Base-by-base conservation (phyloP, 2,329 filamentous ascomycete species). In the Pseudodiploospora longispora region DNA sequence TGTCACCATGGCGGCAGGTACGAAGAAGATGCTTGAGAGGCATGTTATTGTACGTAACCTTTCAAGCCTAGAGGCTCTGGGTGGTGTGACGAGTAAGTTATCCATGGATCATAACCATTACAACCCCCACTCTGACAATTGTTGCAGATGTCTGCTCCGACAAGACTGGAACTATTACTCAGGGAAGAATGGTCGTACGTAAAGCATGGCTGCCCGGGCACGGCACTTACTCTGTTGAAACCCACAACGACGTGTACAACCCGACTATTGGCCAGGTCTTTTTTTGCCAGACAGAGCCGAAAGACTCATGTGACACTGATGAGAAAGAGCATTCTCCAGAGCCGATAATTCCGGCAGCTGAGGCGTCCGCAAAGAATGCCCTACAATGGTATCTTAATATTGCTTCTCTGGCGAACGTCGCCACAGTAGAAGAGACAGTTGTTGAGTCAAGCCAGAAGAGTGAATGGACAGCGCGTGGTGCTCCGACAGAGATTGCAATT, bases 351-450 rank as follows among this genome's bases (percentile, higher is more conserved):
- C 53, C 76, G 1, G 44, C 72, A 2, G 61, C 72, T 9, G 62
- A 71, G 34, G 72, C 39, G 3, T 4, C 35, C 3, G 10, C 8
- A 9, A 44, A 73, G 40, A 42, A 61, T 3, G 52, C 62, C 2
- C 57, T 82, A 5, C 61, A 71, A 51, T 62, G 70, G 3, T 80
- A 72, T 52, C 68, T 83, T 27, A 71, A 75, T 41, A 71, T 80
- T 28, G 75, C 78, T 4, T 70, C 77, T 0, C 65, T 82, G 46
- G 78, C 77, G 10, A 83, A 83, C 50, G 62, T 83, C 7, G 76
- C 79, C 1, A 71, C 70, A 36, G 69, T 83, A 3, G 72, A 80
- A 50, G 69, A 74, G 48, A 67, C 61, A 2, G 42, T 57, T 12
- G 55, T 60, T 7, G 54, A 61, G 9, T 58, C 58, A 0, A 39